Base-by-base conservation (phyloP, 345 rosid species). In the Orychophragmus violaceus region DNA sequence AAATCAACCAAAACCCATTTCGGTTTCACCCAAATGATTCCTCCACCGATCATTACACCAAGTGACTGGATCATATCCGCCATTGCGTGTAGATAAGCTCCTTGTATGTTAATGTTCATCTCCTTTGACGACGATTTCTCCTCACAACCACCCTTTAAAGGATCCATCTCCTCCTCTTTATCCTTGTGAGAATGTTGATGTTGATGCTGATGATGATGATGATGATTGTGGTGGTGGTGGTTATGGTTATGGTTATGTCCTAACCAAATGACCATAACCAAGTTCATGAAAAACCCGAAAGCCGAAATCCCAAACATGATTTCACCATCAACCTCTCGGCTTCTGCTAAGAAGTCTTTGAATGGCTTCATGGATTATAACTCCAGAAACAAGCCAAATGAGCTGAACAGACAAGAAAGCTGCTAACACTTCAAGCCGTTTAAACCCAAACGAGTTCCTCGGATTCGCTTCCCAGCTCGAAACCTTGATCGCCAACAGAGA, bases 11-110 rank as follows among this genome's bases (percentile, higher is more conserved):
- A 46, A 49, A 80, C 62, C 87, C 94, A 91, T 17, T 62, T 53
- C 0, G 90, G 90, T 45, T 79, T 82, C n/a, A 41, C 63, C 95
- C 91, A 85, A 62, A 87, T 82, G 66, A 85, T 35, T 3, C 77
- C 83, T 70, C 88, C 91, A 19, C 92, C 86, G 4, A 85, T 79
- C 95, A 87, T 83, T 62, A 85, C 95, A 21, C 98, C 96, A 3
- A 75, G 65, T 0, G 95, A 82, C 51, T 85, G 98, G 69, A 91
- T 84, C 46, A 36, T 36, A 36, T 36, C 41, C 41, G 16, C 41
- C 41, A 87, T 83, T 27, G 83, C 77, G 23, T 87, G 96, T 21
- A 92, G 77, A 69, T 89, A 84, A 29, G 93, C 98, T 55, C 96
- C 96, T 62, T 87, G 88, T 33, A 92, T 76, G 66, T 85, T 87